These are phyloP conservation scores for Arthromyces matolae DNA, from an alignment of 768 basidiomycete genomes.

Conservation along the genomic window DNA sequence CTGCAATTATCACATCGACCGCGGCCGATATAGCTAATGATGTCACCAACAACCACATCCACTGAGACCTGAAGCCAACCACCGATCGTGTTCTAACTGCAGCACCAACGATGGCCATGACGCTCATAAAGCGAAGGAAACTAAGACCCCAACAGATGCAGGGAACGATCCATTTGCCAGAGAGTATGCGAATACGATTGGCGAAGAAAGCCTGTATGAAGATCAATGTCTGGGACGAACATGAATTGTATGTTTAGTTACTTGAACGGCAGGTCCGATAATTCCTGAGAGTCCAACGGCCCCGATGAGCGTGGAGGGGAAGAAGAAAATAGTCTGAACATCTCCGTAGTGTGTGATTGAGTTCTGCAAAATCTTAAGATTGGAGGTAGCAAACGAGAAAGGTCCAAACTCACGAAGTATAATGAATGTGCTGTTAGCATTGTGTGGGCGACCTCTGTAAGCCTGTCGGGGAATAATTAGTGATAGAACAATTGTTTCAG, in stretches of 20 bases:
- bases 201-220: constrained; percentile 16
- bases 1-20: constrained; percentile 10
- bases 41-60: constrained; percentile 5
- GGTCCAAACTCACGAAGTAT: background rate
- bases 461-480: too few relatives aligned
- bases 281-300: constrained; percentile 3
- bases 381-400: background rate
- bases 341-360: constrained; percentile 8
- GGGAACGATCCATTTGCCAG: background rate
- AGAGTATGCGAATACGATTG: constrained; percentile 10
- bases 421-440: constrained; percentile 1
- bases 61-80: background rate
- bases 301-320: background rate
- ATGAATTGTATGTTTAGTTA: too few relatives aligned
- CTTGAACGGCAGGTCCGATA: constrained; percentile 9
- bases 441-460: constrained; percentile 3
- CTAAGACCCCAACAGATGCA: constrained; percentile 12
- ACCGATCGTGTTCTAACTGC: background rate
- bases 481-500: too few relatives aligned
- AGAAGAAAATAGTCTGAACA: background rate
- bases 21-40: constrained; percentile 6
- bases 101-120: constrained; percentile 3
- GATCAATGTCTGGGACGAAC: background rate
- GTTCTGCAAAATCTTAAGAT: background rate
- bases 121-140: constrained; percentile 1